Evolutionary conservation across 441 rosid species (phyloP).

Genomic region (Corymbia calophylla): DNA sequence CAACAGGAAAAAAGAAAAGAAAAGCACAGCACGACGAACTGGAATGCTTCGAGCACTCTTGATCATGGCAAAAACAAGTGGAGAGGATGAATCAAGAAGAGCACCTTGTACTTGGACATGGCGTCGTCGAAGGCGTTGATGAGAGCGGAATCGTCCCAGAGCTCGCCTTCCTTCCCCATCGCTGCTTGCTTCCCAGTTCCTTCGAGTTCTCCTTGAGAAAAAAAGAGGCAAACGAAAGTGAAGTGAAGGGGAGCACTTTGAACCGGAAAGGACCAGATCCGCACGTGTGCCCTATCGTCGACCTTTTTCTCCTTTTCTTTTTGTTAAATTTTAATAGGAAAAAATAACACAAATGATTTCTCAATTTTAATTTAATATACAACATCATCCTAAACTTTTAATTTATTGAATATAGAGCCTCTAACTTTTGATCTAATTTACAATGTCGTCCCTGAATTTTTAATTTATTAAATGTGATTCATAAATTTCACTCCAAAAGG

Average conservation of each 20-base stretch:
- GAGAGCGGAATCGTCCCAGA: constrained; percentile 66
- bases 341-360: background rate
- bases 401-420: background rate
- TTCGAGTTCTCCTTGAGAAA: background rate
- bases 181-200: background rate
- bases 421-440: fast-evolving
- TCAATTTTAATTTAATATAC: background rate
- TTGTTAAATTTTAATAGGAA: background rate
- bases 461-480: fast-evolving
- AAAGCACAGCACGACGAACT: background rate
- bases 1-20: background rate
- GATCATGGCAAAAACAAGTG: background rate
- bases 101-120: constrained; percentile 47
- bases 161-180: constrained; percentile 35
- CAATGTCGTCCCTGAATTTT: fast-evolving
- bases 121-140: constrained; percentile 54
- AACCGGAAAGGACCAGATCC: background rate
- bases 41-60: background rate
- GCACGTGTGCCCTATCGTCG: background rate
- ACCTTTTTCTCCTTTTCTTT: fast-evolving
- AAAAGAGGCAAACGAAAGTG: background rate
- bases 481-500: too few relatives aligned
- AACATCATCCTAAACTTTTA: background rate
- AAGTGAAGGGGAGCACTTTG: background rate
- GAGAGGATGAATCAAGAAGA: background rate